Evolutionary conservation across 1,139 yeast genomes (phyloP).

Genomic region (Sugiyamaella grinbergsii): DNA sequence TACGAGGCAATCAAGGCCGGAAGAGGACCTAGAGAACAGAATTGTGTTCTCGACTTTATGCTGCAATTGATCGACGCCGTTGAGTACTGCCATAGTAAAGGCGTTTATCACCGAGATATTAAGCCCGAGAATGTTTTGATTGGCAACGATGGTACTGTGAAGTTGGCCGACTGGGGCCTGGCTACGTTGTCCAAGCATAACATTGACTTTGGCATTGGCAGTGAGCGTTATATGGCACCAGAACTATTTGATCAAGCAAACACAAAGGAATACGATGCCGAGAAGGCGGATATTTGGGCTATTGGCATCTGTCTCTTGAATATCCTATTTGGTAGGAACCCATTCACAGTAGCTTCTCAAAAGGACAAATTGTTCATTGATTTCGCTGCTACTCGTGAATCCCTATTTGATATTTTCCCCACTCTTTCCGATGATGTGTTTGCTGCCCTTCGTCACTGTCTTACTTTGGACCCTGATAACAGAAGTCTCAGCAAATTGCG

Average conservation of each 20-base stretch:
- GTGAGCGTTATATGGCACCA: constrained; percentile 97
- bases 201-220: constrained; percentile 86
- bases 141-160: constrained; percentile 66
- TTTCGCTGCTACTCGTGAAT: constrained; percentile 85
- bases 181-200: constrained; percentile 69
- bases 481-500: constrained; percentile 66
- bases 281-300: constrained; percentile 91
- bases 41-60: constrained; percentile 76
- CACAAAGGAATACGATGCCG: constrained; percentile 71
- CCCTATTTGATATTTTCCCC: constrained; percentile 88
- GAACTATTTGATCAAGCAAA: constrained; percentile 62
- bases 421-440: constrained; percentile 86
- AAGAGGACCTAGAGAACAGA: constrained; percentile 59
- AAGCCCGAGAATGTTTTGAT: constrained; percentile 88
- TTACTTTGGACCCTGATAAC: constrained; percentile 86
- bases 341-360: constrained; percentile 79
- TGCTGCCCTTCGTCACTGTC: constrained; percentile 71
- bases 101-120: constrained; percentile 83
- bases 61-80: constrained; percentile 77
- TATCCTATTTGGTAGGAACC: constrained; percentile 85
- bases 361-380: constrained; percentile 85
- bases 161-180: constrained; percentile 89
- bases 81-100: constrained; percentile 69
- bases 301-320: constrained; percentile 84
- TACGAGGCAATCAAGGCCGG: constrained; percentile 89